Evolutionary conservation across 805 yeast genomes (phyloP), one percentile per base, ranked within the genome.

Genomic region (Isabelozyma gotoi): DNA sequence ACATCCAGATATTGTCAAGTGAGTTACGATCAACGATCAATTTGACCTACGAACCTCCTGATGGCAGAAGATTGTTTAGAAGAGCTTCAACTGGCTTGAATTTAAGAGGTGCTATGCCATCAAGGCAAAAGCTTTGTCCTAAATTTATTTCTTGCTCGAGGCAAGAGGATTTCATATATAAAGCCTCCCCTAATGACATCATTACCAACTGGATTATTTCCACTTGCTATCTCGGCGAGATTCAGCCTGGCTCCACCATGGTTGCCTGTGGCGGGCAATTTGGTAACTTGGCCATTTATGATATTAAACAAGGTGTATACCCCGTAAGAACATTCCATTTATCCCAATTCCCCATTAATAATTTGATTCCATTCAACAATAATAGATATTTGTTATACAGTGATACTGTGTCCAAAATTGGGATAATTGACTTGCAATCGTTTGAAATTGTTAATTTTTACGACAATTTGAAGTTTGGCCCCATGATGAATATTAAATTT

Each of bases 251-350:
- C 14, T 21, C 15, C 24, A 35, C 45, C 11, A 27, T 46, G 11
- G 43, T 65, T 10, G 49, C 57, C 14, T 57, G 65, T 43, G 72
- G 71, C 2, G 56, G 62, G 3, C 68, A 65, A 41, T 62, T 62
- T 49, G 72, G 72, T 14, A 48, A 50, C 18, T 36, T 66, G 19
- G 17, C 56, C 33, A 40, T 60, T 7, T 63, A 59, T 39, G 46
- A 57, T 21, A 39, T 46, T 2, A 19, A 31, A 8, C 46, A 46
- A 10, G 56, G 45, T n/a, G 46, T 39, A 5, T 36, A 47, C 14
- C 60, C 59, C 1, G 16, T 49, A 2, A 48, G 42, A 18, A 38
- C 38, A 2, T n/a, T 51, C 14, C 50, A 53, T 16, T 43, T 63
- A 18, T 62, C 68, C 0, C 57, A 49, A 24, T 59, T 61, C 37